These are phyloP conservation scores for Platanus orientalis DNA, from an alignment of 164 flowering plant genomes.

Conservation along the genomic window DNA sequence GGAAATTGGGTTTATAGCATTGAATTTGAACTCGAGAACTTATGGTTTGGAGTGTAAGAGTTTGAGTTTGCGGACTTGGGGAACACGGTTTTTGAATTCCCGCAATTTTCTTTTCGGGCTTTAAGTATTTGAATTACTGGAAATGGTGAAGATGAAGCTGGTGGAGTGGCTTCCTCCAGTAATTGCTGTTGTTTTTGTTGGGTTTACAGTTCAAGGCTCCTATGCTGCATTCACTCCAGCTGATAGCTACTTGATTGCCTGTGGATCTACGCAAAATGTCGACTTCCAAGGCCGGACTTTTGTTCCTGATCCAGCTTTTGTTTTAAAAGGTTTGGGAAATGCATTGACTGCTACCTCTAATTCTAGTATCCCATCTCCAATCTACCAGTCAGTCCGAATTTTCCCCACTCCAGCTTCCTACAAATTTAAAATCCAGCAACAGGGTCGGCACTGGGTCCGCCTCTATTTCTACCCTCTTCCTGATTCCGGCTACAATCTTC, in stretches of 20 bases:
- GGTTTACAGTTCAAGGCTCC: slow-evolving; percentile 19
- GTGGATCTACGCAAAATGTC: slow-evolving; percentile 73
- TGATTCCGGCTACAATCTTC: slow-evolving; percentile 35
- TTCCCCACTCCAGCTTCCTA: slow-evolving; percentile 48
- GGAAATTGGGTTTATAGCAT: slow-evolving; percentile 1
- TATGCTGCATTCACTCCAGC: slow-evolving; percentile 47
- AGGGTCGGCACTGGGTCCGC: slow-evolving; percentile 74
- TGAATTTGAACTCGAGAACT: too few relatives aligned
- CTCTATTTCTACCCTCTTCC: slow-evolving; percentile 50
- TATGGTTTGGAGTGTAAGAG: too few relatives aligned
- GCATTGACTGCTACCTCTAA: slow-evolving; percentile 38
- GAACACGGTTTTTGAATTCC: background rate
- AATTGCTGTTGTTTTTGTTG: slow-evolving; percentile 24
- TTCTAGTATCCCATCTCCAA: slow-evolving; percentile 50
- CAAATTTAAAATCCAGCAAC: slow-evolving; percentile 45
- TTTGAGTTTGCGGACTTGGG: background rate
- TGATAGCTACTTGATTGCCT: slow-evolving; percentile 65
- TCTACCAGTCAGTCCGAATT: slow-evolving; percentile 56
- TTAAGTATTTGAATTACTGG: slow-evolving; percentile 7
- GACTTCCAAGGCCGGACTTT: slow-evolving; percentile 51
- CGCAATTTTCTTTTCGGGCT: too few relatives aligned
- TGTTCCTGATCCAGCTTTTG: too few relatives aligned
- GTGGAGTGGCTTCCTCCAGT: slow-evolving; percentile 22
- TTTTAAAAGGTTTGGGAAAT: too few relatives aligned
- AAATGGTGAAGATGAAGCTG: too few relatives aligned